Conservation (phyloP, 2,329 filamentous ascomycete species). For the Allantophomopsis lycopodina region DNA sequence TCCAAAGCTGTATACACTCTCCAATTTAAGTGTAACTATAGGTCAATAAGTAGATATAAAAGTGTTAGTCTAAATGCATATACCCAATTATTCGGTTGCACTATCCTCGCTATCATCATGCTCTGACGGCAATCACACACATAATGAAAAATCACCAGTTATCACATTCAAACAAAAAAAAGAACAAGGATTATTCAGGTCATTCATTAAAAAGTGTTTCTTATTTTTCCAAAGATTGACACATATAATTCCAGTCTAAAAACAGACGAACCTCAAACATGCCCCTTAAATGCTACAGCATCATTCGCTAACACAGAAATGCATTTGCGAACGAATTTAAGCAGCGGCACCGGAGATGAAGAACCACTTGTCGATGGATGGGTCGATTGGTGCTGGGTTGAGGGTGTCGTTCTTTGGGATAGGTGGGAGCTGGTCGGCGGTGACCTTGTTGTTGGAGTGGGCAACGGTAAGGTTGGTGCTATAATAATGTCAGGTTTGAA, state of each 20-base stretch:
- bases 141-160: too few relatives aligned
- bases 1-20: too few relatives aligned
- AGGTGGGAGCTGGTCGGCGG: conserved; percentile 55
- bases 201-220: neutral
- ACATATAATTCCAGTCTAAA: neutral
- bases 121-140: too few relatives aligned
- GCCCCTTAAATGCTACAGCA: neutral
- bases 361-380: conserved; percentile 99
- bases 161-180: too few relatives aligned
- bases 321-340: neutral
- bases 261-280: neutral
- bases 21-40: too few relatives aligned
- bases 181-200: neutral
- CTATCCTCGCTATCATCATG: too few relatives aligned
- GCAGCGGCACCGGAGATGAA: conserved; percentile 51
- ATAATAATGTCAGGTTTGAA: conserved; percentile 17
- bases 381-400: conserved; percentile 76
- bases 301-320: neutral
- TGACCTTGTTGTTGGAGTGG: conserved; percentile 60
- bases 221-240: neutral
- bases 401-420: conserved; percentile 73
- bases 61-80: too few relatives aligned
- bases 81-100: too few relatives aligned
- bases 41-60: too few relatives aligned
- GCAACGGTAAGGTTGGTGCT: conserved; percentile 71